phyloP scores from a whole-genome alignment of 169 alveolate genomes.

The Sarcocystis neurona region DNA sequence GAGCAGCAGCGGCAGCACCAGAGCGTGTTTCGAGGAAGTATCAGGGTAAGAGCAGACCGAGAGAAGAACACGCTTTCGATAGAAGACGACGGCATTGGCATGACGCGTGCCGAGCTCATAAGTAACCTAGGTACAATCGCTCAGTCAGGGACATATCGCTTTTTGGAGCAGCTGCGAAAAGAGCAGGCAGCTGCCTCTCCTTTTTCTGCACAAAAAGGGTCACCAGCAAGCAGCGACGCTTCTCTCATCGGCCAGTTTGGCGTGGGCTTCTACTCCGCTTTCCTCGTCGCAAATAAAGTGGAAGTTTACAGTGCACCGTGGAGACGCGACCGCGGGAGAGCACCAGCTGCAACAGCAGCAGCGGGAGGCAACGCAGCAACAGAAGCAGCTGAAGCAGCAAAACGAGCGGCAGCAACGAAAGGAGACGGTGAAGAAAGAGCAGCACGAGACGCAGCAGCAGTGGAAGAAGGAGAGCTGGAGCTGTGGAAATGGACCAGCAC shows the following conservation, averaged over 20 bases:
- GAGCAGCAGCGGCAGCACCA: not conserved
- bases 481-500: conserved; percentile 94
- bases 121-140: conserved; percentile 99
- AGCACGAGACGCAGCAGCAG: conserved; percentile 91
- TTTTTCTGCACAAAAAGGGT: not conserved
- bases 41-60: conserved; percentile 74
- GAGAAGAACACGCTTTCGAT: conserved; percentile 92
- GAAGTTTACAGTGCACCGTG: conserved; percentile 91
- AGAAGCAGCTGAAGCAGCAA: too few species aligned
- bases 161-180: conserved; percentile 94
- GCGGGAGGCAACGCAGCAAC: too few species aligned
- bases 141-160: conserved; percentile 98
- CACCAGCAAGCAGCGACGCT: conserved; percentile 70
- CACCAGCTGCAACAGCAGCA: too few species aligned
- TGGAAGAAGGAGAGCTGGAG: conserved; percentile 77
- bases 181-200: conserved; percentile 64
- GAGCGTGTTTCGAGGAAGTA: not conserved
- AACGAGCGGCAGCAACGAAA: not conserved
- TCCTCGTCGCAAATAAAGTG: conserved; percentile 98
- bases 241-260: conserved; percentile 99
- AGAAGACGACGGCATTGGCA: conserved; percentile 98
- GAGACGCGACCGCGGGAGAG: too few species aligned
- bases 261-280: conserved; percentile 99
- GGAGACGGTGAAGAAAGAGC: conserved; percentile 70
- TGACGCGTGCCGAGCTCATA: conserved; percentile 97